Evolutionary conservation across 176 grass and related monocot genomes (phyloP).

Genomic region (Triticum timopheevii): DNA sequence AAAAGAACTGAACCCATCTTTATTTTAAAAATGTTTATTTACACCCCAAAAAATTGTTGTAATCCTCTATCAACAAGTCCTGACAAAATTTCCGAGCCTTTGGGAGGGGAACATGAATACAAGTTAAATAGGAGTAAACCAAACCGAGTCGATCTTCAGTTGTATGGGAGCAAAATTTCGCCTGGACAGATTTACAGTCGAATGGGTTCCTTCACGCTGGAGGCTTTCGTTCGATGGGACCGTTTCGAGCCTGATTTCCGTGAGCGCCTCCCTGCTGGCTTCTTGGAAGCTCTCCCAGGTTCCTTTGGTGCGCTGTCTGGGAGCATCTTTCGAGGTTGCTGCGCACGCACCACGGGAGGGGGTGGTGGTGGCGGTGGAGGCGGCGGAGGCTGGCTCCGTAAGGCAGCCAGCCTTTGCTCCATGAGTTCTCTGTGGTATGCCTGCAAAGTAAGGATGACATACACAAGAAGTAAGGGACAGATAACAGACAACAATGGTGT

Average conservation of each 20-base stretch:
- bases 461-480: background rate
- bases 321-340: conserved; percentile 41
- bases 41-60: conserved; percentile 48
- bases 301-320: conserved; percentile 33
- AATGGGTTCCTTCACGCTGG: conserved; percentile 38
- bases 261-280: conserved; percentile 43
- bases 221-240: conserved; percentile 39
- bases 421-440: conserved; percentile 84
- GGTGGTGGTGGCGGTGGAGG: conserved; percentile 9
- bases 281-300: conserved; percentile 38
- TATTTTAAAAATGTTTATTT: conserved; percentile 51
- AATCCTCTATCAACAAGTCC: conserved; percentile 56
- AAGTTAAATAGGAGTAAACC: conserved; percentile 35
- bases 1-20: background rate
- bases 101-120: conserved; percentile 24
- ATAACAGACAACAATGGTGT: background rate
- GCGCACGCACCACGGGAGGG: conserved; percentile 22
- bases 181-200: conserved; percentile 41
- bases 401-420: conserved; percentile 54
- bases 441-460: conserved; percentile 41
- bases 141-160: conserved; percentile 27
- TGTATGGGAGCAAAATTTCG: conserved; percentile 34
- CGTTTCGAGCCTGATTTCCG: conserved; percentile 66
- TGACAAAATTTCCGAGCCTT: conserved; percentile 51
- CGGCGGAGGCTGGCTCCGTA: conserved; percentile 43